Evolutionary conservation across 106 monocot species (phyloP), one percentile per base, ranked within the genome.

Genomic region (Gastrodia elata): DNA sequence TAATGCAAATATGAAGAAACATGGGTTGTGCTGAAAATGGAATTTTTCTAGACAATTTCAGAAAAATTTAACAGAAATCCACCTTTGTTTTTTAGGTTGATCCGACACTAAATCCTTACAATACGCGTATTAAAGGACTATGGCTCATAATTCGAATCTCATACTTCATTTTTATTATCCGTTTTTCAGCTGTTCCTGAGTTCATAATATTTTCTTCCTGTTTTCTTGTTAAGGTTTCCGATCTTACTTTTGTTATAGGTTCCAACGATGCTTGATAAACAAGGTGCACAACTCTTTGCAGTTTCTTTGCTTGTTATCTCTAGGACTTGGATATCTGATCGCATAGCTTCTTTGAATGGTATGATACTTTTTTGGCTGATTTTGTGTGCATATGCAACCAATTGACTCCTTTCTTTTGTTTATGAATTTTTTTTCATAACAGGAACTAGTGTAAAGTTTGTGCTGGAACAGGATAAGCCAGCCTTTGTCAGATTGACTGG

Each of bases 331-430:
- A 94, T 99, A 76, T 93, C 98, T 32, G 98, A 99, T 79, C 90
- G 98, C 48, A 99, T 99, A 71, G 98, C 98, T 73, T 93, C 93
- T 49, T 83, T 99, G 76, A 99, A 99, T 85, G 98, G 98, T 99
- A 83, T 59, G 74, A 25, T 39, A 25, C 8, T 24, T 69, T 9
- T 20, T 68, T 52, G 5, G 24, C 57, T 42, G 46, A 6, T 71
- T 65, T 15, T 72, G 10, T 69, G 27, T 71, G 32, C 39, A 44
- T 8, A 25, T 9, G 2, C 24, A 65, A 26, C 36, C 24, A 73
- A 70, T 38, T 18, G 28, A 39, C 20, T n/a, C 39, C 71, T 24
- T 25, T 36, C 5, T 61, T 59, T 59, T 59, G 5, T 28, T 32
- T 32, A 61, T 30, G 30, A 14, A 44, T 16, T 57, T 73, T 49